Evolutionary conservation across 176 grass and related monocot species (phyloP).

Genomic region (Musa schizocarpa): DNA sequence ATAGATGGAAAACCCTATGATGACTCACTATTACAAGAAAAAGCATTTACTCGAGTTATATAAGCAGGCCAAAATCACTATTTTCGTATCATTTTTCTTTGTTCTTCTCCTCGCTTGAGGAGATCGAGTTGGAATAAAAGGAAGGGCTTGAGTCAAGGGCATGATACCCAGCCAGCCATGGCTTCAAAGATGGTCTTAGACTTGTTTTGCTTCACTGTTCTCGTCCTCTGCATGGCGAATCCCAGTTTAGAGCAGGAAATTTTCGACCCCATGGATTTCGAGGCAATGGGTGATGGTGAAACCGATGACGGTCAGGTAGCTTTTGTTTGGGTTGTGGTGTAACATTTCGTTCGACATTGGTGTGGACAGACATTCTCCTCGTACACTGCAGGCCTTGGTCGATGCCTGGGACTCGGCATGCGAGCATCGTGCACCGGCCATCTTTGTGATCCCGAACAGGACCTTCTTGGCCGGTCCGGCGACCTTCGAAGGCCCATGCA

Average conservation of each 20-base stretch:
- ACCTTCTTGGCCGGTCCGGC: constrained; percentile 20
- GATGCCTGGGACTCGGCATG: constrained; percentile 21
- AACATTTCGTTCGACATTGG: not conserved
- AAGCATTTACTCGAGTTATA: too few species aligned
- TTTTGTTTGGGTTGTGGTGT: not conserved
- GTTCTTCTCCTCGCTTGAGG: too few species aligned
- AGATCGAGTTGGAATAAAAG: too few species aligned
- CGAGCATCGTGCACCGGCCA: not conserved
- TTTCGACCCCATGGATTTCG: constrained; percentile 26
- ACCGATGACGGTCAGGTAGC: constrained; percentile 19
- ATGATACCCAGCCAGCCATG: not conserved
- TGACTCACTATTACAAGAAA: too few species aligned
- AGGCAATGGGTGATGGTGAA: not conserved
- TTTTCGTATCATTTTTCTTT: too few species aligned
- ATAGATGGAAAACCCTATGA: too few species aligned
- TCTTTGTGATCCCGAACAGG: not conserved
- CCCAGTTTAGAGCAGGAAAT: not conserved
- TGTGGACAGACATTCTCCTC: not conserved
- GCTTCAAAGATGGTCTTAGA: not conserved
- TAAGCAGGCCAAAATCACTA: too few species aligned
- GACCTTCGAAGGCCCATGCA: constrained; percentile 23
- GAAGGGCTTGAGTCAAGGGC: too few species aligned
- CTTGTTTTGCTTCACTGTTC: not conserved
- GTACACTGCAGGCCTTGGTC: constrained; percentile 5
- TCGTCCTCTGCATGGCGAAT: not conserved